These are phyloP conservation scores for Fusarium acutatum DNA, from an alignment of 2,329 filamentous ascomycete species.

Conservation along the genomic window DNA sequence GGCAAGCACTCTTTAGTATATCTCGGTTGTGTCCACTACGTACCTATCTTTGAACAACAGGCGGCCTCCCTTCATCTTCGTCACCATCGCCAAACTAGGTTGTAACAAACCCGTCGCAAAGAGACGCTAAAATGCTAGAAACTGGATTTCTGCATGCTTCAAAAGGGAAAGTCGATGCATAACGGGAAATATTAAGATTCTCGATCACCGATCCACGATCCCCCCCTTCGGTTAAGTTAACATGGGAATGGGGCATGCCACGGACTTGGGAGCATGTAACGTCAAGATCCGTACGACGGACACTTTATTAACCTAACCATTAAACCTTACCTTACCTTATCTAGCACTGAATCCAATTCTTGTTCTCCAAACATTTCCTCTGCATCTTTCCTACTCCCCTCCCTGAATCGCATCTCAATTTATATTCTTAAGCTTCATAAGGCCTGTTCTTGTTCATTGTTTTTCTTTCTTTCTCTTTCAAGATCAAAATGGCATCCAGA, in stretches of 20 bases:
- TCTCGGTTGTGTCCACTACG: not conserved
- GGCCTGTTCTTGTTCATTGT: not conserved
- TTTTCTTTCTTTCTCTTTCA: not conserved
- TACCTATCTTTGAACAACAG: not conserved
- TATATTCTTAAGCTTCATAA: not conserved
- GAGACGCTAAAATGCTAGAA: constrained; percentile 24
- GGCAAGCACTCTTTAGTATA: not conserved
- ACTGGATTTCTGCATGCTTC: constrained; percentile 19
- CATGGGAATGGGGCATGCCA: not conserved
- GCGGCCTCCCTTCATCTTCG: constrained; percentile 21
- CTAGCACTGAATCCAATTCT: not conserved
- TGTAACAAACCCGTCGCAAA: constrained; percentile 14
- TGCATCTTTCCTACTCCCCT: not conserved
- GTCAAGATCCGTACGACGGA: constrained; percentile 18
- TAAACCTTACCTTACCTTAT: constrained; percentile 1
- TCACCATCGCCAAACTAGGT: constrained; percentile 10
- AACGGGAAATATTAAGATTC: not conserved
- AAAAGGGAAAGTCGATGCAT: constrained; percentile 1
- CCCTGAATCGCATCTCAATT: not conserved
- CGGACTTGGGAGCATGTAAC: constrained; percentile 22
- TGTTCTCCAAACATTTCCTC: constrained; percentile 8
- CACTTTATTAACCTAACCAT: not conserved
- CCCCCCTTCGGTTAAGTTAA: constrained; percentile 20
- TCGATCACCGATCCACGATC: not conserved
- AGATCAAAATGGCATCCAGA: constrained; percentile 18